Evolutionary conservation across 2,329 filamentous ascomycete genomes (phyloP).

Genomic region (Aspergillus thermomutatus): DNA sequence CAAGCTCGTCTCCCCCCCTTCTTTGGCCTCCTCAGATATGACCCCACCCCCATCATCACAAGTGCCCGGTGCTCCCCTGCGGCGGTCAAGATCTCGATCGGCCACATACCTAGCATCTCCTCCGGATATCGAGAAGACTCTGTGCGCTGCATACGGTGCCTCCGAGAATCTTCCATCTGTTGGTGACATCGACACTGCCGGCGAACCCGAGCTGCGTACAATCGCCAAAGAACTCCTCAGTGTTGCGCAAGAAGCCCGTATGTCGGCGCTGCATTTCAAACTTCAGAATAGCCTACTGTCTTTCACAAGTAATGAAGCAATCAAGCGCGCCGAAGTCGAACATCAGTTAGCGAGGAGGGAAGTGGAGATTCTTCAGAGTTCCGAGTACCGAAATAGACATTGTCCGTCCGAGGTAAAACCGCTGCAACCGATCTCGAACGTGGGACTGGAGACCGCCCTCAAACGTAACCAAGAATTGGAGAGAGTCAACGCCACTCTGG

Average conservation of each 20-base stretch:
- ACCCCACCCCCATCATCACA: conserved; percentile 65
- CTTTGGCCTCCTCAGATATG: conserved; percentile 50
- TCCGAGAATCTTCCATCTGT: conserved; percentile 45
- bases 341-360: conserved; percentile 88
- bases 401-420: conserved; percentile 47
- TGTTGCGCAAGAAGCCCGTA: conserved; percentile 65
- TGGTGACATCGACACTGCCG: conserved; percentile 52
- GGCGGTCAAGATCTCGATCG: conserved; percentile 41
- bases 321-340: conserved; percentile 84
- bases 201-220: conserved; percentile 50
- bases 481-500: conserved; percentile 62
- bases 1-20: conserved; percentile 40
- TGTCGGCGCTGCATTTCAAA: conserved; percentile 85
- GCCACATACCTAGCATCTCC: conserved; percentile 43
- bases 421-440: conserved; percentile 34
- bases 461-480: conserved; percentile 63
- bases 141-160: conserved; percentile 40
- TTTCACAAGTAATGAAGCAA: conserved; percentile 78
- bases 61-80: conserved; percentile 41
- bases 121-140: conserved; percentile 45
- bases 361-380: conserved; percentile 75
- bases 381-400: conserved; percentile 66
- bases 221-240: conserved; percentile 54
- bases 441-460: conserved; percentile 59
- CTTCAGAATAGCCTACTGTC: conserved; percentile 81